These are phyloP conservation scores for Diaporthe citrichinensis DNA, from an alignment of 2,329 filamentous ascomycete species.

Conservation along the genomic window DNA sequence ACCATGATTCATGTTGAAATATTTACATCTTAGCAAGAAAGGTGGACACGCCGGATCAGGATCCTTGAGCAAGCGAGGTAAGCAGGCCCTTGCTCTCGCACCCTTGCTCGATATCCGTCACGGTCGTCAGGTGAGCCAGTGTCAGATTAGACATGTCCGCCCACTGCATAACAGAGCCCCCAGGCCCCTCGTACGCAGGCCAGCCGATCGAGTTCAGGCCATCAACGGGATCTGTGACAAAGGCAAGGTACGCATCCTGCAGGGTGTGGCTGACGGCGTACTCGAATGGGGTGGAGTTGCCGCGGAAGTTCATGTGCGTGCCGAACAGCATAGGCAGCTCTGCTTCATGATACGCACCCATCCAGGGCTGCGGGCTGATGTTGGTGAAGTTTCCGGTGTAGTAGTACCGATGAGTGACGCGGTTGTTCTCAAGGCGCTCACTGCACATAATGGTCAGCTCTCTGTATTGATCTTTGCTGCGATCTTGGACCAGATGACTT, in stretches of 20 bases:
- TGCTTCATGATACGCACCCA: conserved; percentile 50
- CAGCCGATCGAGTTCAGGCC: conserved; percentile 51
- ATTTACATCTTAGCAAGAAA: neutral
- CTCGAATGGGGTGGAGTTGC: conserved; percentile 42
- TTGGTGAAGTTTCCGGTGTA: conserved; percentile 51
- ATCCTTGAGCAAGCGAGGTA: conserved; percentile 8
- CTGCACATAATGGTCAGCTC: neutral
- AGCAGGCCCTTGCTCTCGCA: conserved; percentile 22
- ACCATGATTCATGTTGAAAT: neutral
- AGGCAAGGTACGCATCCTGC: conserved; percentile 44
- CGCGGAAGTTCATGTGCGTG: conserved; percentile 47
- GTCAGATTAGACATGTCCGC: conserved; percentile 31
- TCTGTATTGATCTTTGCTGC: neutral
- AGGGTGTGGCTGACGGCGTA: conserved; percentile 41
- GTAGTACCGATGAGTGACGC: conserved; percentile 47
- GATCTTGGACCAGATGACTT: neutral
- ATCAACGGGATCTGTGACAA: conserved; percentile 55
- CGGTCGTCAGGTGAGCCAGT: conserved; percentile 27
- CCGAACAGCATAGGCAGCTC: conserved; percentile 53
- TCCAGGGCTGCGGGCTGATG: conserved; percentile 46
- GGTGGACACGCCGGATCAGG: neutral
- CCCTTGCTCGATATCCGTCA: conserved; percentile 24
- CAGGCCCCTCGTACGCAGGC: conserved; percentile 38
- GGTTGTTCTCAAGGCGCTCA: conserved; percentile 32
- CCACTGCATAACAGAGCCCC: conserved; percentile 27